Evolutionary conservation across 495 filamentous ascomycete species (phyloP), one percentile per base, ranked within the genome.

Genomic region (Penicillium lividum): DNA sequence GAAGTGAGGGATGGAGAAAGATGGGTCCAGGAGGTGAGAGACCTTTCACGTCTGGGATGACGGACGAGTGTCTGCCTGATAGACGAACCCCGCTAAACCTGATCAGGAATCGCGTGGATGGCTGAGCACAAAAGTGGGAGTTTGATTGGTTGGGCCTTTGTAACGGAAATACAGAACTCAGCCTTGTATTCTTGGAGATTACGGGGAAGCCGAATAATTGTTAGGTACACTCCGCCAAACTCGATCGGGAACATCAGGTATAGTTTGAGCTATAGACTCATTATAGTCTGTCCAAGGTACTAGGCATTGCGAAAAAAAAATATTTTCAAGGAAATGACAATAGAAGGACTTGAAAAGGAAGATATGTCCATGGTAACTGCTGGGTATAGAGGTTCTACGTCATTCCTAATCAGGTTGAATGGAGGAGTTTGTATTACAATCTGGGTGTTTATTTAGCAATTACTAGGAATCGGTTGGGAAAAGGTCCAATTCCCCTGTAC

Each of bases 21-120:
- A 44, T 28, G 46, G 46, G 46, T 49, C 22, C 36, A 8, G 50
- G 50, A 25, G 59, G 45, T 18, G 51, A n/a, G 52, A 62, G 10
- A 50, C 34, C 53, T 57, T 59, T 56, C 40, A 47, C 13, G 38
- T 40, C 25, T 57, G 43, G 50, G 58, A 63, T 60, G 57, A 65
- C 65, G 47, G 51, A 42, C n/a, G 34, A 53, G 51, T 71, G 74
- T 77, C 74, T 77, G 74, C 74, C 74, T 77, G 69, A 74, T 74
- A 69, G 74, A 71, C 67, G 70, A 72, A 67, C 0, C 3, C 53
- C 50, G 45, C 70, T 72, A 75, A 46, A 3, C 63, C 61, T 38
- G 4, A 66, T 58, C 5, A 42, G 66, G 25, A 59, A 48, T 56
- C 7, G 18, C 33, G 53, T 40, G 34, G 60, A 68, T 58, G 66